Conservation (phyloP, 2,329 filamentous ascomycete genomes). For the Cyanodermella asteris region DNA sequence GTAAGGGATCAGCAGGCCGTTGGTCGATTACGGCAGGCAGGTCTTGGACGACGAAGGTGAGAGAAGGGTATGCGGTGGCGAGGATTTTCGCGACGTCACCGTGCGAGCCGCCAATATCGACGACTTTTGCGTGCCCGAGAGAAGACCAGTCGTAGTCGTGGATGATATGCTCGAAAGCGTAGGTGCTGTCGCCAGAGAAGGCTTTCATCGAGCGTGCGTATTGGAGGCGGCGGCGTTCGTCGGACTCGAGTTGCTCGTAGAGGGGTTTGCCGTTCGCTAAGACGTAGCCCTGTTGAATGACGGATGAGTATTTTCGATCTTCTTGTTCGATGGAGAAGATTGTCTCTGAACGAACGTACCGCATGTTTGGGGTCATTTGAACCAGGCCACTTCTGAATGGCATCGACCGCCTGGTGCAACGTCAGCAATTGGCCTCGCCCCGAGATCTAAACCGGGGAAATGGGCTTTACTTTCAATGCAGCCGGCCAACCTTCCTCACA, state of each 20-base stretch:
- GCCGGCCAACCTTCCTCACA: conserved; percentile 7
- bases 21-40: background rate
- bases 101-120: conserved; percentile 4
- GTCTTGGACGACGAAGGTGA: conserved; percentile 4
- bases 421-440: too few species aligned
- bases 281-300: too few species aligned
- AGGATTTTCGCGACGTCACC: conserved; percentile 1
- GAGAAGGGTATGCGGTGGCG: background rate
- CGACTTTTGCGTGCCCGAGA: background rate
- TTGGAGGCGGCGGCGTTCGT: too few species aligned
- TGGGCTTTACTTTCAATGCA: conserved; percentile 2
- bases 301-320: too few species aligned
- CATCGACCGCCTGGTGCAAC: too few species aligned
- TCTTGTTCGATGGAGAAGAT: too few species aligned
- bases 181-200: background rate
- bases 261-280: too few species aligned
- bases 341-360: too few species aligned
- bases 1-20: background rate
- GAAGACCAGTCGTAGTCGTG: conserved; percentile 1
- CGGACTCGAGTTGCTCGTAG: too few species aligned
- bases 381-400: too few species aligned
- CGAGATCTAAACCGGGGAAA: too few species aligned
- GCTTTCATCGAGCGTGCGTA: conserved; percentile 4
- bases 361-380: too few species aligned
- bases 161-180: conserved; percentile 2